A percentile compares a stretch with the other conserved stretches of the same genome.
These are phyloP conservation scores for Phanerochaete carnosa DNA, from an alignment of 768 basidiomycete species.

Conservation along the genomic window DNA sequence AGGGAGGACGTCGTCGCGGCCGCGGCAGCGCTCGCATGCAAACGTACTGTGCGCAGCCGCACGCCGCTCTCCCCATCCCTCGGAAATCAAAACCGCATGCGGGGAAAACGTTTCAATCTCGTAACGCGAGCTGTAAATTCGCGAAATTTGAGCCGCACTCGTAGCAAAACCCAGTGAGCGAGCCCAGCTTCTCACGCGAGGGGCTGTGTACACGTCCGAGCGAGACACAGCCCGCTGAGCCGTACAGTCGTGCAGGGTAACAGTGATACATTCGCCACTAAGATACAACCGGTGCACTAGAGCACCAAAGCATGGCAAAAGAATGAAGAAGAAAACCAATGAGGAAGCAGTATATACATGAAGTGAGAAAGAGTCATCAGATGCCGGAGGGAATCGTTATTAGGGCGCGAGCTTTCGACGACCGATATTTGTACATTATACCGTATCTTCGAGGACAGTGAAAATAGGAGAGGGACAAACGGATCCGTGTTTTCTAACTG, in stretches of 20 bases:
- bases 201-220: background rate
- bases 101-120: background rate
- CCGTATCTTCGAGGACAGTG: background rate
- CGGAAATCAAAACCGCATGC: background rate
- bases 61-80: background rate
- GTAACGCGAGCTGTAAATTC: background rate
- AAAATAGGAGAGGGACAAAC: background rate
- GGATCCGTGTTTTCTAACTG: background rate
- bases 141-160: background rate
- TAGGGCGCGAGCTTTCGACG: background rate
- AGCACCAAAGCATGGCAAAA: background rate
- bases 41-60: background rate
- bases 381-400: background rate
- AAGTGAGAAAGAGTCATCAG: background rate
- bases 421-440: slow-evolving; percentile 8
- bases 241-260: background rate
- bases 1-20: background rate
- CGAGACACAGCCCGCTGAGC: background rate
- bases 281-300: background rate
- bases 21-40: background rate
- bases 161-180: background rate
- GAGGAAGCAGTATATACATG: background rate
- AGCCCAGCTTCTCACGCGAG: background rate
- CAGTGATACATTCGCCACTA: slow-evolving; percentile 5
- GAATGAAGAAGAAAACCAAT: background rate